Evolutionary conservation across 2,329 filamentous ascomycete genomes (phyloP).

Genomic region (Neopestalotiopsis sp.): DNA sequence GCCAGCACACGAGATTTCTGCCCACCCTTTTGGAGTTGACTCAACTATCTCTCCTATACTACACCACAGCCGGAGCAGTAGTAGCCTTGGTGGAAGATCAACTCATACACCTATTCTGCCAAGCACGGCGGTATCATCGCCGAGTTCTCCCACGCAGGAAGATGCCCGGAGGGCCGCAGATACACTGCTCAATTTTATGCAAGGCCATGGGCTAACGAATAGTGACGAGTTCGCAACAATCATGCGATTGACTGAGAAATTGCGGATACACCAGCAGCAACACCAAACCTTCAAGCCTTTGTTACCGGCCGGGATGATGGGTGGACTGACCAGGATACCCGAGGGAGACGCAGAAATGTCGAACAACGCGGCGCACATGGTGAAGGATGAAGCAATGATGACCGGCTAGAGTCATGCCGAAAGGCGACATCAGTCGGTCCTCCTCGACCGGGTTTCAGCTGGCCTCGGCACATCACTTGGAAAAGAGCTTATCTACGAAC

Average conservation of each 20-base stretch:
- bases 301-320: slow-evolving; percentile 36
- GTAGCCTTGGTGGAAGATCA: slow-evolving; percentile 48
- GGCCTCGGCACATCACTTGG: not conserved
- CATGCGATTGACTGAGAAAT: slow-evolving; percentile 83
- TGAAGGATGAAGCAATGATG: slow-evolving; percentile 41
- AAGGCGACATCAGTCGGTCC: slow-evolving; percentile 1
- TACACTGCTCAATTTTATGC: slow-evolving; percentile 81
- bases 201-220: slow-evolving; percentile 73
- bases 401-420: slow-evolving; percentile 32
- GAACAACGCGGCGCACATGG: slow-evolving; percentile 28
- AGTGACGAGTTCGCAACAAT: slow-evolving; percentile 79
- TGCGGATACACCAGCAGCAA: slow-evolving; percentile 68
- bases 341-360: slow-evolving; percentile 61
- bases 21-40: slow-evolving; percentile 49
- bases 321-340: slow-evolving; percentile 59
- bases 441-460: not conserved
- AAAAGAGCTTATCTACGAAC: not conserved
- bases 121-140: slow-evolving; percentile 57
- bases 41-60: slow-evolving; percentile 50
- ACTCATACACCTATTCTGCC: slow-evolving; percentile 39
- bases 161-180: slow-evolving; percentile 84
- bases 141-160: slow-evolving; percentile 77
- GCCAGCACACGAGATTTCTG: slow-evolving; percentile 51
- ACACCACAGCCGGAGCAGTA: slow-evolving; percentile 57
- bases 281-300: slow-evolving; percentile 32